Evolutionary conservation across 495 filamentous ascomycete species (phyloP), one percentile per base, ranked within the genome.

Genomic region (Platismatia glauca): DNA sequence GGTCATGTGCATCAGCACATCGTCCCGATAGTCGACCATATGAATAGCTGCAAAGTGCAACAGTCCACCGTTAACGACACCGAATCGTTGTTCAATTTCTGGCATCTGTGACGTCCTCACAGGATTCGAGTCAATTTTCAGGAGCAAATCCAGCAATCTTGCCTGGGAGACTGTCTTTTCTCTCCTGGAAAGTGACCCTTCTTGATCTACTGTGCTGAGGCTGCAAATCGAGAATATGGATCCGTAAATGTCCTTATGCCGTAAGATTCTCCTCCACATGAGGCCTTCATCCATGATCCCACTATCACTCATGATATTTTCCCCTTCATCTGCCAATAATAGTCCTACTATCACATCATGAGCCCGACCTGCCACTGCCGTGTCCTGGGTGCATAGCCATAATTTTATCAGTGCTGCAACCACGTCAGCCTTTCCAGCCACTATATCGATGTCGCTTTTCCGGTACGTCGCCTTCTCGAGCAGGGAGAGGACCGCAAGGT

Each of bases 121-220:
- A 15, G 81, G 75, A 18, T 77, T 73, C 77, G 89, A 85, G 5
- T 86, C 87, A 5, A 90, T 79, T 18, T 84, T 82, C 3, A 86
- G 83, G 4, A 95, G 72, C 63, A 92, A 76, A 15, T 85, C 81
- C 66, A 95, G 74, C 46, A 95, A 64, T 61, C 91, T 78, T 41
- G 86, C 89, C 73, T 96, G 91, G 3, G 89, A 86, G 27, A 95
- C 74, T 0, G 89, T 88, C 63, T 84, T 84, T 56, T 93, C 83
- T 46, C 80, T 79, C 65, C 81, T 82, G 43, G 78, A 77, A 13
- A 86, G 71, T 16, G 68, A 68, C 5, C 73, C 71, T n/a, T 75
- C 71, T 7, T 72, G 69, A 29, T 70, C 72, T 8, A 68, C 56
- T 20, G 71, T 71, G 1, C 66, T 66, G 4, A 84, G 76, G 58